Evolutionary conservation across 345 rosid genomes (phyloP), one percentile per base, ranked within the genome.

Genomic region (Citrus medica): DNA sequence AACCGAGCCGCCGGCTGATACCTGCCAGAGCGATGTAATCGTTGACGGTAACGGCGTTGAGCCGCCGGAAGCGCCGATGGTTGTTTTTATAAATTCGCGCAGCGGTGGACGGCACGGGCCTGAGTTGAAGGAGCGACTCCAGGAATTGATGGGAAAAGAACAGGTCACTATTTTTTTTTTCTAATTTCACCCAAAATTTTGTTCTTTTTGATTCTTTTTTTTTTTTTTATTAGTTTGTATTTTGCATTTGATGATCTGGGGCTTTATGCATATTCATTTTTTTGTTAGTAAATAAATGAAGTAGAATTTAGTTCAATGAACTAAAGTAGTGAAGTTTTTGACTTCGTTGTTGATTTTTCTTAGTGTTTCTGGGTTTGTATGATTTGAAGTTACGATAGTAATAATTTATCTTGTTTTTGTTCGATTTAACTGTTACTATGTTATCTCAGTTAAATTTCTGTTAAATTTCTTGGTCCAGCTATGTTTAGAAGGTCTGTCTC

Each of bases 31-130:
- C 51, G 76, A 72, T 68, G 67, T 73, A 9, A 37, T 33, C 6
- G 62, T 19, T n/a, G 69, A 37, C 1, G 77, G 65, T 38, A 33
- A 38, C 25, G 83, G 42, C 24, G 79, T 38, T 3, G 30, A 78
- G 60, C 67, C 85, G 1, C 95, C 97, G 10, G 95, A 93, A 33
- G 83, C 90, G 4, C 99, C 99, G 25, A 30, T 97, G 77, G 88
- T 93, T 8, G 95, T 97, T 22, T 94, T 97, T 40, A 86, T 97
- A 72, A 97, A 94, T 70, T 84, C 94, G 37, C 86, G 80, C 40
- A 93, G 99, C 79, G 99, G 98, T 27, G 98, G 98, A 38, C 90
- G 98, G 17, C 86, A 90, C 40, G 98, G 98, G 4, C 91, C 92
- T 0, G 82, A 88, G 48, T 93, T 97, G 35, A 92, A 88, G 78